phyloP scores from a whole-genome alignment of 768 basidiomycete species.

The Trichaptum fuscoviolaceum region DNA sequence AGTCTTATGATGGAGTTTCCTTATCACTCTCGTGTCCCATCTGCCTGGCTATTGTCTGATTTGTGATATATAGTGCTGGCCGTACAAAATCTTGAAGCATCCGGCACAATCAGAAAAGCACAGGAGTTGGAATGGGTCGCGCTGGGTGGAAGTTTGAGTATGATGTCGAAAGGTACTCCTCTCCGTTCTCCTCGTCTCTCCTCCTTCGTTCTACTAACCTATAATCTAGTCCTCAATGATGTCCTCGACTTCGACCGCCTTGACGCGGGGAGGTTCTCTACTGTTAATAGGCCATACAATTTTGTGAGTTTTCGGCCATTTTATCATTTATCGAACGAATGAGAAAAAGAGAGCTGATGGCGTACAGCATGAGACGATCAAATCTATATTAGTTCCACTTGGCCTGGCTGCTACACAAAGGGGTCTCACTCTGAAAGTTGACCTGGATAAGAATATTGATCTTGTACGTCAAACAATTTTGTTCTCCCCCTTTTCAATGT shows the following conservation, averaged over 20 bases:
- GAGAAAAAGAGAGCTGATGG: not conserved
- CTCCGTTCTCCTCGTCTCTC: not conserved
- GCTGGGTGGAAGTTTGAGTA: slow-evolving; percentile 24
- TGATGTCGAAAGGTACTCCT: slow-evolving; percentile 29
- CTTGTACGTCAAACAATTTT: slow-evolving; percentile 40
- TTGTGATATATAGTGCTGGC: slow-evolving; percentile 24
- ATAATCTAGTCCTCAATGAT: slow-evolving; percentile 28
- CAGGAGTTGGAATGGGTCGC: slow-evolving; percentile 34
- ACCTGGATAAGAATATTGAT: slow-evolving; percentile 66
- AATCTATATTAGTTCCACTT: slow-evolving; percentile 65
- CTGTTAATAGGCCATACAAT: slow-evolving; percentile 36
- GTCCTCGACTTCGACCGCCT: slow-evolving; percentile 28
- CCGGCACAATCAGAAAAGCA: slow-evolving; percentile 25
- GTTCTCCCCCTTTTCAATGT: not conserved
- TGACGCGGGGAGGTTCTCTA: slow-evolving; percentile 33
- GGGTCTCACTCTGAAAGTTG: slow-evolving; percentile 57
- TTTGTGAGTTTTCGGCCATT: slow-evolving; percentile 15
- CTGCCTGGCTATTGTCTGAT: not conserved
- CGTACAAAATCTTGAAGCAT: slow-evolving; percentile 37
- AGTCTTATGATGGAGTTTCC: no score
- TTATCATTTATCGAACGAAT: no score
- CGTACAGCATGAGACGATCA: slow-evolving; percentile 57
- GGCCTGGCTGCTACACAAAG: slow-evolving; percentile 64
- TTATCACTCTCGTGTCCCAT: no score
- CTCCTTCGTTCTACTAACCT: no score